A percentile compares a stretch with the other conserved stretches of the same genome.
Conservation (phyloP, 345 rosid genomes). For the Rhodamnia argentea region DNA sequence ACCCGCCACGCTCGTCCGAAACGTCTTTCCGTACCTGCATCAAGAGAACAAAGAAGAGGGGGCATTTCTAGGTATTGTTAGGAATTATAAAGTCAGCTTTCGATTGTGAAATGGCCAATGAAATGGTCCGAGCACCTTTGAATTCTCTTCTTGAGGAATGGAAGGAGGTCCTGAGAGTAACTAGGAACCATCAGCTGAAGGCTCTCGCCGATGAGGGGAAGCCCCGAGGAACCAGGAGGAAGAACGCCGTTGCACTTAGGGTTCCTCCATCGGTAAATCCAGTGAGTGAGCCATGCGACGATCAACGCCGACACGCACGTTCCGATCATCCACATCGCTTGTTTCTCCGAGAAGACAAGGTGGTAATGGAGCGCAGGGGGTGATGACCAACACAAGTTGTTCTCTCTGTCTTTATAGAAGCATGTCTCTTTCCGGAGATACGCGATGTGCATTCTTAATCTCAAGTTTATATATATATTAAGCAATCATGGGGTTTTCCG, state of each 20-base stretch:
- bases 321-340: not conserved
- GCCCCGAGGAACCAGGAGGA: slow-evolving; percentile 25
- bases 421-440: no score
- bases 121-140: not conserved
- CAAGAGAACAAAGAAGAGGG: not conserved
- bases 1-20: slow-evolving; percentile 5
- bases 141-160: slow-evolving; percentile 16
- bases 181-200: slow-evolving; percentile 14
- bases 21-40: slow-evolving; percentile 12
- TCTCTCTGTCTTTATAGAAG: no score
- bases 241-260: slow-evolving; percentile 7
- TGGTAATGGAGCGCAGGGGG: not conserved
- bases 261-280: slow-evolving; percentile 17
- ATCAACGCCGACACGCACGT: not conserved
- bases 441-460: no score
- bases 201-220: slow-evolving; percentile 25
- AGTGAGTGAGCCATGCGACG: not conserved
- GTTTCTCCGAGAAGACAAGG: not conserved
- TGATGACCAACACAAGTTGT: no score
- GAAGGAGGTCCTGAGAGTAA: slow-evolving; percentile 15
- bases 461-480: no score
- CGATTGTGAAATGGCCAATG: not conserved
- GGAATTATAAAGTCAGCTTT: not conserved
- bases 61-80: not conserved
- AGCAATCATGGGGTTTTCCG: no score